Conservation (phyloP, 2,329 filamentous ascomycete species). For the Sporothrix schenckii region DNA sequence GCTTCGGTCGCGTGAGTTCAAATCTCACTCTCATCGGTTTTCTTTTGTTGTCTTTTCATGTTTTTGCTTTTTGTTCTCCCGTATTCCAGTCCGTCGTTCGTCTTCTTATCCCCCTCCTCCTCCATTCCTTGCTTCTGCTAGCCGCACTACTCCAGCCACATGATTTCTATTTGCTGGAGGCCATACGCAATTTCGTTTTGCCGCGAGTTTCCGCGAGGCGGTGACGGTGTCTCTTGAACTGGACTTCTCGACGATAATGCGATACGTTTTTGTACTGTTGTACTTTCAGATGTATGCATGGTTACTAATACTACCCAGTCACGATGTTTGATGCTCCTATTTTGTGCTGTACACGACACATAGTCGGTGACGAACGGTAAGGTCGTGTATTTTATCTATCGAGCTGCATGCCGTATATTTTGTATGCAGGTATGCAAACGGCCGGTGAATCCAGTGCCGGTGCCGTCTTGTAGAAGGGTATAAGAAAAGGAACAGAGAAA, state of each 20-base stretch:
- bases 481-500: neutral
- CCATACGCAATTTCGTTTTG: too few relatives aligned
- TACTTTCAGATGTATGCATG: too few relatives aligned
- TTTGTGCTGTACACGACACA: too few relatives aligned
- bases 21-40: constrained; percentile 35
- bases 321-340: too few relatives aligned
- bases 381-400: too few relatives aligned
- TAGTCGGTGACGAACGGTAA: too few relatives aligned
- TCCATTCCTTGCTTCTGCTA: neutral
- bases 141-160: neutral
- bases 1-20: constrained; percentile 37
- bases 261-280: too few relatives aligned
- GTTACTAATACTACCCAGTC: too few relatives aligned
- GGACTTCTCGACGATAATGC: too few relatives aligned
- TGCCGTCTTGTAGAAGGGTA: neutral
- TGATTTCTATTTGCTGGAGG: too few relatives aligned
- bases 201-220: too few relatives aligned
- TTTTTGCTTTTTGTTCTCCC: too few relatives aligned
- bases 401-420: neutral
- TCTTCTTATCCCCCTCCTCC: neutral
- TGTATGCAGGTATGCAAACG: constrained; percentile 1
- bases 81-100: neutral
- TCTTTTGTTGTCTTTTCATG: constrained; percentile 25
- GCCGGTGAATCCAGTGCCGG: neutral
- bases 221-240: neutral